Base-by-base conservation (phyloP, 257 asterid species). In the Solanum pimpinellifolium region DNA sequence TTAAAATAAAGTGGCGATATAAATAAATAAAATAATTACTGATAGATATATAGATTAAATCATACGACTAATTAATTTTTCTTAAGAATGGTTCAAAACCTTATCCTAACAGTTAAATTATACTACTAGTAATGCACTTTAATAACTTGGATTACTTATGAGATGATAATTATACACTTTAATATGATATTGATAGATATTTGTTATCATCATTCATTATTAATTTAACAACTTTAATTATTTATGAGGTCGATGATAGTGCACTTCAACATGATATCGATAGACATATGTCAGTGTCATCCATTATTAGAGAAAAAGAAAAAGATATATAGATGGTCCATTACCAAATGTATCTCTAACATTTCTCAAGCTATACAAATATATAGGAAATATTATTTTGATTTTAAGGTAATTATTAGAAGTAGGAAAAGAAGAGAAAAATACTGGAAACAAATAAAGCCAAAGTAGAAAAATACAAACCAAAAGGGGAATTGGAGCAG, bases 381-480 rank as follows among this genome's bases (percentile, higher is more conserved):
- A 75, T n/a, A 23, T 76, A 78, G 39, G 41, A 78, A 49, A 16
- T 49, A 10, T 27, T 39, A 21, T 74, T 73, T 74, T 18, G 5
- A 80, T 29, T 2, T 46, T 3, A 81, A 81, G 31, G 85, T 49
- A 81, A 81, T 18, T 27, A 41, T 76, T 76, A 74, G 49, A 10
- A 42, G 31, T 42, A n/a, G 21, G 68, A 20, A 29, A 49, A 78
- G 8, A 18, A 46, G 44, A 18, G 69, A 27, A 46, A 46, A 78
- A 81, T 81, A 49, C 85, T 81, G 27, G 21, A 44, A 27, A 31
- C 85, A 81, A 81, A 49, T 81, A 81, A 81, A 47, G 85, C 85
- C 85, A 81, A 76, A 49, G 85, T 81, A 81, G 46, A 81, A 81
- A 49, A 81, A 81, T 81, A 81, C 85, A 81, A 80, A 78, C n/a